Evolutionary conservation across 2,329 filamentous ascomycete species (phyloP), one percentile per base, ranked within the genome.

Genomic region (Sclerotiophoma versabilis): DNA sequence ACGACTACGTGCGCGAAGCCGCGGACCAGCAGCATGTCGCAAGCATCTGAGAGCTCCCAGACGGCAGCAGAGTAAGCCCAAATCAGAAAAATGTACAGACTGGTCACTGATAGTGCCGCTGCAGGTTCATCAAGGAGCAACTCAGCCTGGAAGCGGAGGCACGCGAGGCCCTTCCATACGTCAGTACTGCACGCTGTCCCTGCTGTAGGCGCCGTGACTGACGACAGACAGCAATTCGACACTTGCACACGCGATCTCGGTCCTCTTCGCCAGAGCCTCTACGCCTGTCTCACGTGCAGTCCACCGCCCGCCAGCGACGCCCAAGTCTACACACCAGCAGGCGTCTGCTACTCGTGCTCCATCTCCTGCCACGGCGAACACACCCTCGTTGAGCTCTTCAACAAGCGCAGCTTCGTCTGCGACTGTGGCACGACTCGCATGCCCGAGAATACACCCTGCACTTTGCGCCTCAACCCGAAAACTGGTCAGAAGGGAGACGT

Each of bases 301-400:
- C 92, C 95, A 8, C 85, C 90, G 8, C 90, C 92, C 1, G 68
- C 81, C 2, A 83, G 84, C 37, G 71, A 82, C 1, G 79, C 83
- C 36, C 86, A 87, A 43, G 79, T 87, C 0, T 90, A 89, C 73
- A 84, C 80, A 7, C 81, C 89, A 6, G 95, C 93, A 3, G 95
- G 91, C 22, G 86, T 99, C 51, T 99, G 95, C 81, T 99, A 99
- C 70, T 91, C 93, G 19, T 99, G 95, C 79, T 97, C 93, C 6
- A 92, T 99, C 54, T 90, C 93, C 65, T 99, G 95, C 73, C 95
- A 99, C 70, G 93, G 95, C 63, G 93, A 98, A 70, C 95, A 99
- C 73, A 90, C 84, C 1, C 86, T 99, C 22, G 95, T 98, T 43
- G 95, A 99, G 77, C 89, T 99, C 17, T 99, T 99, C 79, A 89